These are phyloP conservation scores for Stephanodiscus triporus DNA, from an alignment of 108 stramenopile species.

Conservation along the genomic window DNA sequence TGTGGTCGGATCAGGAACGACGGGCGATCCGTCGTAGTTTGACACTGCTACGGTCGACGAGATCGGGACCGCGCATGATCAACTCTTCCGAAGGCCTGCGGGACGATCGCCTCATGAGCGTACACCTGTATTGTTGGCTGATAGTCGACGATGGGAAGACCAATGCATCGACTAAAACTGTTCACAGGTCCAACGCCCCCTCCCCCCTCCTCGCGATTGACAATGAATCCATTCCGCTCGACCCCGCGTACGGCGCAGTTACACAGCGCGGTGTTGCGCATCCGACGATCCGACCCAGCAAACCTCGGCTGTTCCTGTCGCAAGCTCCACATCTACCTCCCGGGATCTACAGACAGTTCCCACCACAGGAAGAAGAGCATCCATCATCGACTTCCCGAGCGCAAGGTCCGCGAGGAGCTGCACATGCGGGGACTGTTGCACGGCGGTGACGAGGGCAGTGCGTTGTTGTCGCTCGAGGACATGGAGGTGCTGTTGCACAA, in stretches of 20 bases:
- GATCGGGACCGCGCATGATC: background rate
- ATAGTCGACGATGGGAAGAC: conserved; percentile 2
- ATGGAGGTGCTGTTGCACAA: conserved; percentile 69
- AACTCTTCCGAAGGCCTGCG: conserved; percentile 21
- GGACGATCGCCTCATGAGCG: conserved; percentile 40
- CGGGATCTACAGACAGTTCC: conserved; percentile 52
- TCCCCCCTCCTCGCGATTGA: background rate
- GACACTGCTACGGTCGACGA: too few species aligned
- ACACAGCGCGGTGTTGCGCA: conserved; percentile 68
- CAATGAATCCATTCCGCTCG: background rate
- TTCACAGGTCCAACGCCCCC: background rate
- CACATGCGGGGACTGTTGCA: conserved; percentile 68
- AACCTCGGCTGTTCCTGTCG: conserved; percentile 82
- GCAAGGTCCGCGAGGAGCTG: conserved; percentile 74
- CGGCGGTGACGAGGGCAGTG: conserved; percentile 10
- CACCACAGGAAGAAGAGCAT: conserved; percentile 67
- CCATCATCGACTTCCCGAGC: conserved; percentile 64
- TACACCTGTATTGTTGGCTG: background rate
- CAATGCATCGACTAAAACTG: background rate
- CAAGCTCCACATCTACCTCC: conserved; percentile 73
- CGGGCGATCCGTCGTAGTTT: too few species aligned
- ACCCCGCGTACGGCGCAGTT: conserved; percentile 21
- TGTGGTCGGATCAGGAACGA: too few species aligned
- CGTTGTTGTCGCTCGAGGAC: conserved; percentile 54
- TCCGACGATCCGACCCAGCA: conserved; percentile 55